These are phyloP conservation scores for Nitzschia sp. DNA, from an alignment of 108 stramenopile species.

Conservation along the genomic window DNA sequence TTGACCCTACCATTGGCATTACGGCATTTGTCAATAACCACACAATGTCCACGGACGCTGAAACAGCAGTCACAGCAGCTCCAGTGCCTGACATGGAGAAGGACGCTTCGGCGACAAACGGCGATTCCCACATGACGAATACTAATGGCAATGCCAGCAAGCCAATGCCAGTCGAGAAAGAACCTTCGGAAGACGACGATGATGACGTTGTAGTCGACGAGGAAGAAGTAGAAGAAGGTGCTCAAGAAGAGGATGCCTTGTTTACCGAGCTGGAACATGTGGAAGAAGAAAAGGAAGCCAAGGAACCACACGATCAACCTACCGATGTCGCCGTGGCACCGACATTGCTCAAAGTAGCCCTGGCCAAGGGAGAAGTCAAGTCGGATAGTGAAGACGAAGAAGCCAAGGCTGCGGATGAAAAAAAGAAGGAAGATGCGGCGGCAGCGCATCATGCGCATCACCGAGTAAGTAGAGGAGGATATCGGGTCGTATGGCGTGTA, in stretches of 20 bases:
- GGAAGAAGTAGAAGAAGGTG: constrained; percentile 19
- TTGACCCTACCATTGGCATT: no score
- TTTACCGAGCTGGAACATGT: constrained; percentile 46
- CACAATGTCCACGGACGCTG: not conserved
- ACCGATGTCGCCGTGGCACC: constrained; percentile 69
- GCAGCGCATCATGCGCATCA: constrained; percentile 51
- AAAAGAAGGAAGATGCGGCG: constrained; percentile 30
- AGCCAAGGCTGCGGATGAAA: constrained; percentile 48
- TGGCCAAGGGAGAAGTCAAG: constrained; percentile 68
- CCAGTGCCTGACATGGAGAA: not conserved
- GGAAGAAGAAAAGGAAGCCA: constrained; percentile 35
- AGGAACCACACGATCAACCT: constrained; percentile 49
- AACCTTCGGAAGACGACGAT: constrained; percentile 1
- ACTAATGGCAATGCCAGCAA: not conserved
- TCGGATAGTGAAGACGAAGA: constrained; percentile 70
- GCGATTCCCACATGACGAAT: not conserved
- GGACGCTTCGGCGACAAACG: not conserved
- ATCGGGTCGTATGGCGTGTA: no score
- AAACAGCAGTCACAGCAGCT: not conserved
- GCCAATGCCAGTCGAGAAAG: not conserved
- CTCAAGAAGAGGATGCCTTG: constrained; percentile 65
- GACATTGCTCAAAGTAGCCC: constrained; percentile 65
- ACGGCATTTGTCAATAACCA: no score
- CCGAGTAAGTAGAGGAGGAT: constrained; percentile 63
- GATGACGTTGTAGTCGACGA: constrained; percentile 12